Base-by-base conservation (phyloP, 2,329 filamentous ascomycete species). In the Aspergillus viridinutans region DNA sequence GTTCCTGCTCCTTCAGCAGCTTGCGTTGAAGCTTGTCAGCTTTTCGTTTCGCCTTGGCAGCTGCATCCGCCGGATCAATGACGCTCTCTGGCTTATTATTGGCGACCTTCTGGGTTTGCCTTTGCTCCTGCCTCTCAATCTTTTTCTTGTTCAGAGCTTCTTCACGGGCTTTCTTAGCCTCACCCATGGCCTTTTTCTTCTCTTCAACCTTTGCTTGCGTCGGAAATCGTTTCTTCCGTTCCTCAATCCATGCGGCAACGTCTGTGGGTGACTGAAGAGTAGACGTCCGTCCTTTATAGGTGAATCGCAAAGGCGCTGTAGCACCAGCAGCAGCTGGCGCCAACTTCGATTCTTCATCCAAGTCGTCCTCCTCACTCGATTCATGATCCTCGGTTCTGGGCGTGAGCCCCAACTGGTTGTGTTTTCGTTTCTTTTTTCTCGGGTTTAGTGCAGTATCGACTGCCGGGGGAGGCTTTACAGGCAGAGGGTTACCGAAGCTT, bases 141-240 rank as follows among this genome's bases (percentile, higher is more conserved):
- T 76, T 71, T 52, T 73, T 73, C 42, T 78, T 75, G 61, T 80
- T 66, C 42, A 63, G 63, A 26, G 67, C 68, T 49, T 73, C 72
- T 9, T 71, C 66, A 28, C 70, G 70, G n/a, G 69, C 70, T 45
- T 69, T 67, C 61, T 83, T 87, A 49, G 85, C 83, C 70, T 89
- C 86, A 68, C 87, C 85, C 69, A 81, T 80, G 64, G 82, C 84
- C 69, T 83, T 84, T 67, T 84, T 83, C 70, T 82, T 86, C 67
- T 85, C 83, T 62, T 84, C 72, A 28, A 73, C 80, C 55, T 90
- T 86, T 58, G 85, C 84, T 70, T 85, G 84, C 2, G 92, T 97
- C 1, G 93, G 93, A 70, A 85, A 97, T 52, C 88, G 87, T 62
- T 85, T 88, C 69, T 83, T 88, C 58, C 93, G 85, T 72, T 96